Base-by-base conservation (phyloP, 2,329 filamentous ascomycete species). In the Colletotrichum tamarilloi region DNA sequence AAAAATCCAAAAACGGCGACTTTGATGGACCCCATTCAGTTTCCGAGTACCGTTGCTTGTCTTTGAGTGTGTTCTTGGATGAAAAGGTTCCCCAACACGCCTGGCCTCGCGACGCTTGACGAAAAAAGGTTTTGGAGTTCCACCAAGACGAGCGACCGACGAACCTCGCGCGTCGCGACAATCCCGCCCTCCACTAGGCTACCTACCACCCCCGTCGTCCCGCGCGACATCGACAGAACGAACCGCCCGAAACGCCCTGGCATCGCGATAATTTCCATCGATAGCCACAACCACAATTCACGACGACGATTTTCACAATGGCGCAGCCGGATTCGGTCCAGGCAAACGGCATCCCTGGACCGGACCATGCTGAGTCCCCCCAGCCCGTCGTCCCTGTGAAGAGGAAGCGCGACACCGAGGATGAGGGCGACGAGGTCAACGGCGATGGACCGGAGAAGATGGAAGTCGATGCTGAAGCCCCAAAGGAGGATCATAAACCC, bases 361-460 rank as follows among this genome's bases (percentile, higher is more conserved):
- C 83, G 28, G 77, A 77, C 62, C 79, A 78, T 59, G 76, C 76
- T 67, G 78, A 81, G 49, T 76, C 79, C 72, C 77, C 77, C 57
- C 80, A 80, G 65, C 77, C 81, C 63, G 78, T 79, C 66, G 77
- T 84, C 42, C 80, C 85, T 30, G 83, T 83, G 71, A 92, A 92
- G 84, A 85, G 90, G 80, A 92, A 92, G 83, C 89, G 89, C 85
- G 88, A 90, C 77, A 81, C 82, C 62, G 83, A 79, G 72, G 84
- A 86, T 76, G 85, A 85, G 6, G 83, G 78, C 73, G 84, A 86
- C 76, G 84, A 84, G 4, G 77, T 75, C 14, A 75, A 71, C 49
- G 59, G 49, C 60, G 67, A 75, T 64, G 59, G 52, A 69, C 79
- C 81, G 26, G 78, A 78, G 73, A 75, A 76, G 66, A 76, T 75